Evolutionary conservation across 1,284 basidiomycete genomes (phyloP).

Genomic region (Inonotus obliquus): DNA sequence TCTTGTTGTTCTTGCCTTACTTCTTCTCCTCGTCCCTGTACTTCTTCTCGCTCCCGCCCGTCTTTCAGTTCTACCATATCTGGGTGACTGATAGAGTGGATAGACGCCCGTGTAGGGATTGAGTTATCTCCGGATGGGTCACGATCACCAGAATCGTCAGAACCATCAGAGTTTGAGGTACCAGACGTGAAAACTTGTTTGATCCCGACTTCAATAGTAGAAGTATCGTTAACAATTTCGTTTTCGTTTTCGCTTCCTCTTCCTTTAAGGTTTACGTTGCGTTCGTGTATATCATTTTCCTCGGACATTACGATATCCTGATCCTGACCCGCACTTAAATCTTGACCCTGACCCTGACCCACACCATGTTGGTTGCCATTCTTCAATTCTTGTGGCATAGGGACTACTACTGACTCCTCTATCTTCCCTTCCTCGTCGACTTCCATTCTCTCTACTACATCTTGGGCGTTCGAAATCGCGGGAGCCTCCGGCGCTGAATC

Average conservation of each 20-base stretch:
- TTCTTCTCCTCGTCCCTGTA: no score
- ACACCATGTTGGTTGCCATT: no score
- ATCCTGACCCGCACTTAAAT: no score
- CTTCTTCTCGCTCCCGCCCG: slow-evolving; percentile 2
- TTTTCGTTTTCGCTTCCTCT: no score
- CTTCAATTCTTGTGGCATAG: no score
- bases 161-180: no score
- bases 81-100: background rate
- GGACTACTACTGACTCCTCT: background rate
- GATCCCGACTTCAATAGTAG: background rate
- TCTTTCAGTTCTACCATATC: no score
- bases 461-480: background rate
- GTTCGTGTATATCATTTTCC: background rate
- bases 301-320: background rate
- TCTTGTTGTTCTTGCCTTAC: no score
- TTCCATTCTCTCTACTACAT: background rate
- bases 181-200: no score
- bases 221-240: no score
- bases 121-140: background rate
- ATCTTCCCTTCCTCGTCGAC: background rate
- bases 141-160: background rate
- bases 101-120: background rate
- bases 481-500: background rate
- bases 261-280: background rate
- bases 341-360: background rate